Base-by-base conservation (phyloP, 2,329 filamentous ascomycete genomes). In the Ilyonectria sp. region DNA sequence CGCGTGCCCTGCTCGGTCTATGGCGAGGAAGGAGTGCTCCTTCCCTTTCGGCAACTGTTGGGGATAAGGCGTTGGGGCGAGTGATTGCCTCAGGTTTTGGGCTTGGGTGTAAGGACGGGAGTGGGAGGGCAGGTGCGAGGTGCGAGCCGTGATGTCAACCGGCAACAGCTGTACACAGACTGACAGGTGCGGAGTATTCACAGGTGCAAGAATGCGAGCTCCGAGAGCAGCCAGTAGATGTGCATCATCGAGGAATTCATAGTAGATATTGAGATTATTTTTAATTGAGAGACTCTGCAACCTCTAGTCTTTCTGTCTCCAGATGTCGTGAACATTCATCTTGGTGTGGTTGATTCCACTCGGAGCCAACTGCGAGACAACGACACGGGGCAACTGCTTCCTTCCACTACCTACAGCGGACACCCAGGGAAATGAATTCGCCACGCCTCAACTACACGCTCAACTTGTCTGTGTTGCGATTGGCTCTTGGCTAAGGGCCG, bases 41-140 rank as follows among this genome's bases (percentile, higher is more conserved):
- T 76, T 74, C 74, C 71, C 47, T 68, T 54, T 57, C 31, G 43
- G 40, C 52, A 56, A 37, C 43, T 64, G 69, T 74, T 76, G 67
- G 63, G 73, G 46, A 59, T 71, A 69, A 71, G 43, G 58, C 52
- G 61, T 69, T 65, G 65, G 44, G 64, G 53, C 49, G 19, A 21
- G 21, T 11, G 17, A 40, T 46, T 65, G 63, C 63, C 63, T 60
- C 43, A 65, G 63, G 63, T 17, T 60, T 44, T 50, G 17, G 15
- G 7, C 40, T 43, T 43, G 15, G n/a, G 23, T n/a, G 70, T 63
- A 69, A 74, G 67, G 63, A 54, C 21, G 21, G 21, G n/a, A n/a
- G 55, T 55, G 29, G 60, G 40, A 53, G 23, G 67, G 67, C 70
- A 74, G 57, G 71, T 68, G 63, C 58, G 17, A 44, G 37, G 21